phyloP scores from a whole-genome alignment of 306 rosid species.

The Trifolium dubium region DNA sequence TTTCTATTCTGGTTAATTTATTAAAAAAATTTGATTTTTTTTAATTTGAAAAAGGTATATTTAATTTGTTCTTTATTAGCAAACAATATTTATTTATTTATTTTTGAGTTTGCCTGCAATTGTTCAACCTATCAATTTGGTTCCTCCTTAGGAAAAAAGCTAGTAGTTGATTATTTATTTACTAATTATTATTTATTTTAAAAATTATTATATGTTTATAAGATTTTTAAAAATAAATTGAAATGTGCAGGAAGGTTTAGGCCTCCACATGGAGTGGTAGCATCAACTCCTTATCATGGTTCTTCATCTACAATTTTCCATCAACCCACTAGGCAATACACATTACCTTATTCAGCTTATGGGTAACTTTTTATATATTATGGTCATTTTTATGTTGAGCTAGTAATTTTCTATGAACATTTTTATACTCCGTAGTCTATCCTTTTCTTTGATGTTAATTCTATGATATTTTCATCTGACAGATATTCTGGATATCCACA shows the following conservation, averaged over 20 bases:
- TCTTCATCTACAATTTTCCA: conserved; percentile 69
- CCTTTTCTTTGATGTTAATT: conserved; percentile 12
- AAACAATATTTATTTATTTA: neutral
- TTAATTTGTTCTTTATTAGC: neutral
- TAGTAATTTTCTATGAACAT: conserved; percentile 5
- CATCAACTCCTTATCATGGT: conserved; percentile 68
- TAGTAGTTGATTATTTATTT: conserved; percentile 24
- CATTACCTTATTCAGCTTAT: conserved; percentile 81
- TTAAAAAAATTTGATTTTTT: neutral
- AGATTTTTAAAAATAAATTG: conserved; percentile 16
- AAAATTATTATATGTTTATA: neutral
- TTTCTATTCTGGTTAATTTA: neutral
- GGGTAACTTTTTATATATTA: conserved; percentile 55
- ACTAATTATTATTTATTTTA: conserved; percentile 31
- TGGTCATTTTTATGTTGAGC: conserved; percentile 4
- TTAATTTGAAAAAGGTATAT: neutral
- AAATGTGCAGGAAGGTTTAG: conserved; percentile 66
- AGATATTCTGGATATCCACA: conserved; percentile 87
- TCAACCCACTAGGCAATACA: conserved; percentile 75
- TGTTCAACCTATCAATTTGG: neutral
- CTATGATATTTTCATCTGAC: conserved; percentile 25
- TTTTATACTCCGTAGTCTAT: neutral
- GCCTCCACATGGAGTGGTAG: conserved; percentile 61
- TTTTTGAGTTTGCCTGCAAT: neutral
- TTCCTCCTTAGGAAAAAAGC: conserved; percentile 17